Evolutionary conservation across 2,329 filamentous ascomycete species (phyloP).

Genomic region (Stagonosporopsis rhizophila): DNA sequence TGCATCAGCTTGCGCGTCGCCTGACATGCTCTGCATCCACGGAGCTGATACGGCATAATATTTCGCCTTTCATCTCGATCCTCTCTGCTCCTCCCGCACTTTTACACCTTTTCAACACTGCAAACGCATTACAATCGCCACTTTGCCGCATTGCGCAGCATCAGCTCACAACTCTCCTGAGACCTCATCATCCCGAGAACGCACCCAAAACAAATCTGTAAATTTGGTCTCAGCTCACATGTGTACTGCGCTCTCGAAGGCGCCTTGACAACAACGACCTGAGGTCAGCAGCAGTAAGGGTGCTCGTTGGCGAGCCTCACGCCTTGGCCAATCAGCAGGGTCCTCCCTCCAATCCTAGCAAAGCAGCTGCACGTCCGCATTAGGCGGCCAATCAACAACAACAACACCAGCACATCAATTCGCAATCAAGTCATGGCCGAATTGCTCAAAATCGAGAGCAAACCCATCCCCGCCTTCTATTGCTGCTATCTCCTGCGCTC

Average conservation of each 20-base stretch:
- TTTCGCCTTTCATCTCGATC: neutral
- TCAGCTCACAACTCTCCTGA: neutral
- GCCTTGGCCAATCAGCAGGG: slow-evolving; percentile 22
- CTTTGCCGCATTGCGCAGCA: neutral
- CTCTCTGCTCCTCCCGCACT: neutral
- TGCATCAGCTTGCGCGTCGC: neutral
- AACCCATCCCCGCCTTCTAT: slow-evolving; percentile 81
- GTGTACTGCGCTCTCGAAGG: slow-evolving; percentile 2
- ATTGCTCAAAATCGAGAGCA: slow-evolving; percentile 29
- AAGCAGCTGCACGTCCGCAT: slow-evolving; percentile 28
- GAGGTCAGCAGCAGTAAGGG: slow-evolving; percentile 32
- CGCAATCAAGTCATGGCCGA: slow-evolving; percentile 17
- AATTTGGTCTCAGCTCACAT: neutral
- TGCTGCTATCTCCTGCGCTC: slow-evolving; percentile 93
- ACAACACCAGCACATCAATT: slow-evolving; percentile 16
- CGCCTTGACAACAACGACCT: slow-evolving; percentile 21
- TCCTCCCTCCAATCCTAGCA: slow-evolving; percentile 23
- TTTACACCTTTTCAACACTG: neutral
- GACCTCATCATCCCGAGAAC: neutral
- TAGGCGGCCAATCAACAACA: slow-evolving; percentile 20
- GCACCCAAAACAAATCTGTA: too few species aligned
- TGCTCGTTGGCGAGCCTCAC: slow-evolving; percentile 22
- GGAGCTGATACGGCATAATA: neutral
- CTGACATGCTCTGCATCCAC: neutral
- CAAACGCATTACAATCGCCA: slow-evolving; percentile 3